These are phyloP conservation scores for Ploettnerulaceae sp. DNA, from an alignment of 2,329 filamentous ascomycete genomes.

Conservation along the genomic window DNA sequence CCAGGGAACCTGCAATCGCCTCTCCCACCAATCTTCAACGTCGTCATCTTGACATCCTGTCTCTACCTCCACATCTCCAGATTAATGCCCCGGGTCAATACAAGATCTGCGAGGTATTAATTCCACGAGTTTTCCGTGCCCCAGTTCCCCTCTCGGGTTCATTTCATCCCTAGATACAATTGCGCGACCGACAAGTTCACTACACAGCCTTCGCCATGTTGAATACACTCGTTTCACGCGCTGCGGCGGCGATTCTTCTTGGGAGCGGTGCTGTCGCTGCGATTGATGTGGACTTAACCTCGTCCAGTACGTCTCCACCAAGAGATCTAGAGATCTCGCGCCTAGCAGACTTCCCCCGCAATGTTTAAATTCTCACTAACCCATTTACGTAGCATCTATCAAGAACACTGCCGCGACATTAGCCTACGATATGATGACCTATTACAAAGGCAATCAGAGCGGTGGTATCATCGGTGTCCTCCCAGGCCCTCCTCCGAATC, in stretches of 20 bases:
- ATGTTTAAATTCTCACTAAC: constrained; percentile 37
- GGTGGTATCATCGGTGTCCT: constrained; percentile 46
- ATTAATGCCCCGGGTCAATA: not conserved
- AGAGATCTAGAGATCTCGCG: too few relatives aligned
- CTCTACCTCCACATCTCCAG: not conserved
- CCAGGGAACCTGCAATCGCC: not conserved
- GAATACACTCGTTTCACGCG: constrained; percentile 23
- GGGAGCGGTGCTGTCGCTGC: constrained; percentile 33
- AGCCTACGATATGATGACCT: constrained; percentile 35
- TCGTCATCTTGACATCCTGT: not conserved
- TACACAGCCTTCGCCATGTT: constrained; percentile 20
- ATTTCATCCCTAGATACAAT: not conserved
- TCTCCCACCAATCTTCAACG: not conserved
- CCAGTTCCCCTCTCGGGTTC: not conserved
- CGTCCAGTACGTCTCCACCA: constrained; percentile 21
- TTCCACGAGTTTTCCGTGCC: not conserved
- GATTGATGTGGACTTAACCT: constrained; percentile 28
- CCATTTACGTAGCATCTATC: constrained; percentile 37
- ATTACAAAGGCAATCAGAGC: constrained; percentile 40
- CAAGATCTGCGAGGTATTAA: not conserved
- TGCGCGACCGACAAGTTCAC: not conserved
- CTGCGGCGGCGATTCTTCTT: constrained; percentile 23
- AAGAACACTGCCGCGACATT: constrained; percentile 31
- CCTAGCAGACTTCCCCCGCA: constrained; percentile 27
- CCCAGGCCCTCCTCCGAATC: constrained; percentile 39